Conservation (phyloP, 192 early-diverging fungal genomes). For the Coemansia pectinata region DNA sequence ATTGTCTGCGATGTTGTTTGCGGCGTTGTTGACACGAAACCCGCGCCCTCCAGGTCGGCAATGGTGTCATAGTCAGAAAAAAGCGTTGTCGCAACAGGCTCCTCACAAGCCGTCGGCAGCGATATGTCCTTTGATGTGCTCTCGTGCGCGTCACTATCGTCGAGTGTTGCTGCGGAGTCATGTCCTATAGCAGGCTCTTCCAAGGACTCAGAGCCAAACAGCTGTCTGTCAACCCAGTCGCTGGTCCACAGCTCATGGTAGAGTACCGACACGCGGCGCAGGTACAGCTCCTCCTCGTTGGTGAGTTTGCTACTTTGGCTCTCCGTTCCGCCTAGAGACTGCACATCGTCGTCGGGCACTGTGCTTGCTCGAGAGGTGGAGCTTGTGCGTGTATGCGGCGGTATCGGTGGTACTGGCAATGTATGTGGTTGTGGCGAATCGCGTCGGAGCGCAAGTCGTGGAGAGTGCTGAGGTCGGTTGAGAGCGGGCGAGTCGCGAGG, state of each 20-base stretch:
- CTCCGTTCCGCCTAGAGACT: neutral
- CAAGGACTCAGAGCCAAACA: slow-evolving; percentile 12
- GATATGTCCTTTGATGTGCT: neutral
- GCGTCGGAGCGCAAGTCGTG: neutral
- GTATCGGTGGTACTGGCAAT: neutral
- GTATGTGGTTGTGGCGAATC: neutral
- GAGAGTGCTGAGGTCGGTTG: neutral
- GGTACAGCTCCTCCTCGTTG: slow-evolving; percentile 42
- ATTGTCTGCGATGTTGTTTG: slow-evolving; percentile 16
- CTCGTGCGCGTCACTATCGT: neutral
- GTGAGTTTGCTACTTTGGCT: slow-evolving; percentile 4
- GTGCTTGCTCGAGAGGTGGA: neutral
- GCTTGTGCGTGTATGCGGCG: neutral
- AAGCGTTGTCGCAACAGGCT: neutral
- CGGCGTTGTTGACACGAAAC: neutral
- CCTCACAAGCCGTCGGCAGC: neutral
- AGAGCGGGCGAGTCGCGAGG: neutral
- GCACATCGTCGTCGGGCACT: neutral
- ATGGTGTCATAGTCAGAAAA: slow-evolving; percentile 6
- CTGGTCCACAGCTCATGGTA: slow-evolving; percentile 54
- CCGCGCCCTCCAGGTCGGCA: slow-evolving; percentile 1
- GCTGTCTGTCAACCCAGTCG: slow-evolving; percentile 44
- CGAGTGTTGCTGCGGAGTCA: slow-evolving; percentile 1
- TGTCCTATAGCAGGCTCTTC: neutral
- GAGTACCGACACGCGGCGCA: slow-evolving; percentile 49